These are phyloP conservation scores for Stagonosporopsis vannaccii DNA, from an alignment of 2,329 filamentous ascomycete genomes.

Conservation along the genomic window DNA sequence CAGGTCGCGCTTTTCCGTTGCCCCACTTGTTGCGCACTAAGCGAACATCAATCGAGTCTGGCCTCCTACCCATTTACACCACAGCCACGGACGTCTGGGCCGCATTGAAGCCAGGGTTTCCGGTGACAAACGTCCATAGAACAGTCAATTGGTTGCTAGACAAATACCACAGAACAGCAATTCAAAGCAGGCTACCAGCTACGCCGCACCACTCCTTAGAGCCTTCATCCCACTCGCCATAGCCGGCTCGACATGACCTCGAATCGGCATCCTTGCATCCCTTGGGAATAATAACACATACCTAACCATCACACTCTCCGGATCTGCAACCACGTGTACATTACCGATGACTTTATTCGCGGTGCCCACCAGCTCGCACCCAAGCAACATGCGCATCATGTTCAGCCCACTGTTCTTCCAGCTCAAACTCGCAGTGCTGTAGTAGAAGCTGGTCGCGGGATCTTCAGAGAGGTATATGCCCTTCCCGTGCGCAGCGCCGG, in stretches of 20 bases:
- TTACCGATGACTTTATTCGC: conserved; percentile 26
- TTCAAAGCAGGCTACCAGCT: not conserved
- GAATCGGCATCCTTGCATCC: conserved; percentile 27
- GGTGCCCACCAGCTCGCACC: conserved; percentile 37
- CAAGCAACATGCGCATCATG: conserved; percentile 40
- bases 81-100: too few relatives aligned
- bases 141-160: not conserved
- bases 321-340: conserved; percentile 40
- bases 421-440: conserved; percentile 26
- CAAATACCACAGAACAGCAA: not conserved
- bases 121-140: too few relatives aligned
- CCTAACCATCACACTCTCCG: conserved; percentile 41
- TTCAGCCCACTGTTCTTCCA: conserved; percentile 38
- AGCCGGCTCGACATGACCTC: conserved; percentile 28
- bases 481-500: conserved; percentile 41
- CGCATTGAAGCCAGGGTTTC: too few relatives aligned
- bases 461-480: conserved; percentile 46
- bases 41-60: not conserved
- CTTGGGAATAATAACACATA: conserved; percentile 41
- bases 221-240: conserved; percentile 33
- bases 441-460: conserved; percentile 34
- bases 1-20: not conserved
- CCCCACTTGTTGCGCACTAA: conserved; percentile 5
- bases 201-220: conserved; percentile 24
- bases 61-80: not conserved